A percentile compares a stretch with the other conserved stretches of the same genome.
Evolutionary conservation across 345 rosid species (phyloP).

Genomic region (Excoecaria agallocha): DNA sequence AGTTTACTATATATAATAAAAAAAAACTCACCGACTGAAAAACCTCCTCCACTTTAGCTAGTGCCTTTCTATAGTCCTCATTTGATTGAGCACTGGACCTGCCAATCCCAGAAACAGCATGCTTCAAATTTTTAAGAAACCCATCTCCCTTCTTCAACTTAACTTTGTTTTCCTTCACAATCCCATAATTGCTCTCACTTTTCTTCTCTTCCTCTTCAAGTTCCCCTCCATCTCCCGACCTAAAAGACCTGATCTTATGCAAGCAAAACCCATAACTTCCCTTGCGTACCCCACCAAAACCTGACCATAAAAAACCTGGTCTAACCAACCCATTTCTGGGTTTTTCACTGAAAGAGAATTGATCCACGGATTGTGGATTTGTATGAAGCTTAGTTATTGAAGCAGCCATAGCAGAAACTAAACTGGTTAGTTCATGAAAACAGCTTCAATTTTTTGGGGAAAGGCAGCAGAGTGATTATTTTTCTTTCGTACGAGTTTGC

Average conservation of each 20-base stretch:
- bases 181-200: conserved; percentile 26
- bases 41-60: conserved; percentile 54
- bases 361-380: conserved; percentile 43
- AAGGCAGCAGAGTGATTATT: background rate
- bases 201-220: conserved; percentile 37
- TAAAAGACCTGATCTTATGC: conserved; percentile 49
- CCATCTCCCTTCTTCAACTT: conserved; percentile 40
- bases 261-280: conserved; percentile 25
- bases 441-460: background rate
- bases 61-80: conserved; percentile 41
- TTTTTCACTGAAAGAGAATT: conserved; percentile 30
- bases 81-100: conserved; percentile 39
- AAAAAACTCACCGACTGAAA: conserved; percentile 55
- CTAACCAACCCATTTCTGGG: conserved; percentile 31
- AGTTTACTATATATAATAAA: background rate
- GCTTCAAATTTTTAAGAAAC: conserved; percentile 41
- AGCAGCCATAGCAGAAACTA: conserved; percentile 38
- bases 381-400: conserved; percentile 52
- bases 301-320: conserved; percentile 29
- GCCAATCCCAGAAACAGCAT: conserved; percentile 33
- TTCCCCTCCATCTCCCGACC: conserved; percentile 45
- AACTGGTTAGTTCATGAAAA: conserved; percentile 29
- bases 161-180: conserved; percentile 35
- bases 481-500: background rate
- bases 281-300: conserved; percentile 23